These are phyloP conservation scores for Globisporangium mamillatum DNA, from an alignment of 352 stramenopile genomes.

Conservation along the genomic window DNA sequence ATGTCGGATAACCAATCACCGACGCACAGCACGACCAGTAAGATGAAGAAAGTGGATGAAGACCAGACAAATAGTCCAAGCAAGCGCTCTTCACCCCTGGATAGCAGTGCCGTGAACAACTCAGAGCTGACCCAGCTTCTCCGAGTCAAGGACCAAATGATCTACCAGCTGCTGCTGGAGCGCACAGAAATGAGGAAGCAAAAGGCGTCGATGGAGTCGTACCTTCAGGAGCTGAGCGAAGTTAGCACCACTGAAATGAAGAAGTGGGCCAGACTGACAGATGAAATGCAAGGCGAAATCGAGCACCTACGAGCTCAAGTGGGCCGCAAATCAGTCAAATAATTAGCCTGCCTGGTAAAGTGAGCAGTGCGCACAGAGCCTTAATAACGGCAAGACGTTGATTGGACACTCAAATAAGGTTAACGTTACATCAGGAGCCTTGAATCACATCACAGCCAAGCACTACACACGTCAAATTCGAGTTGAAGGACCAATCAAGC, in stretches of 20 bases:
- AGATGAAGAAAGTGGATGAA: not conserved
- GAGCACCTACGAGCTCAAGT: conserved; percentile 47
- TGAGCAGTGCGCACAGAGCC: not conserved
- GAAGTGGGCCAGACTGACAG: conserved; percentile 76
- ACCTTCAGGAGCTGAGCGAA: conserved; percentile 61
- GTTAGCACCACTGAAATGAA: conserved; percentile 79
- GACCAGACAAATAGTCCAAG: not conserved
- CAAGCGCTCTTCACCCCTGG: not conserved
- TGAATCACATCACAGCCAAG: not conserved
- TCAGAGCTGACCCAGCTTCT: conserved; percentile 39
- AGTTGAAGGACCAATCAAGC: too few relatives aligned
- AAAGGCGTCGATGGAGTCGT: conserved; percentile 40
- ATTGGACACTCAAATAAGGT: not conserved
- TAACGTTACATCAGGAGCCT: not conserved
- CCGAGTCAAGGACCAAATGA: conserved; percentile 81
- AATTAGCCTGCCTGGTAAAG: not conserved
- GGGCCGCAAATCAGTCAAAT: not conserved
- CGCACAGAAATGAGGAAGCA: conserved; percentile 52
- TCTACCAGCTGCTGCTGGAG: conserved; percentile 76
- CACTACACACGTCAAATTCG: too few relatives aligned
- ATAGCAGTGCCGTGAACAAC: not conserved
- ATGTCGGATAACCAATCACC: not conserved
- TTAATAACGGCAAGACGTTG: not conserved
- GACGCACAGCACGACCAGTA: not conserved
- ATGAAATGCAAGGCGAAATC: conserved; percentile 83